Evolutionary conservation across 2,329 filamentous ascomycete genomes (phyloP).

Genomic region (Bipolaris gigantea): DNA sequence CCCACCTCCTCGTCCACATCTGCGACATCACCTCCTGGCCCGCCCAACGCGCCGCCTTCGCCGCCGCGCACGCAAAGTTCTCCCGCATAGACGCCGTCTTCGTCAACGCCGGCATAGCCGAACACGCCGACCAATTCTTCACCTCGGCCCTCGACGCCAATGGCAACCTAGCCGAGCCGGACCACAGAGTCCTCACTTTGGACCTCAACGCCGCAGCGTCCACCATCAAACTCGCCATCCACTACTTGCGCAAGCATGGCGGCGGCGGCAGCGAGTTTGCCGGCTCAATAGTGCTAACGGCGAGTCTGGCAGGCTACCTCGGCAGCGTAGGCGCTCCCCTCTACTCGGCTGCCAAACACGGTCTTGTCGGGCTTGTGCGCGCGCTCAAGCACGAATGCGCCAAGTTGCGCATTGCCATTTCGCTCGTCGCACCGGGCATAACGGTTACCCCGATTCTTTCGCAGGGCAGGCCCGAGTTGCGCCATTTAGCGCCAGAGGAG

Average conservation of each 20-base stretch:
- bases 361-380: constrained; percentile 55
- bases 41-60: constrained; percentile 51
- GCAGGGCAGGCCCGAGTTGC: constrained; percentile 35
- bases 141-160: constrained; percentile 47
- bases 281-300: constrained; percentile 49
- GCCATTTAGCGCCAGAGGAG: constrained; percentile 32
- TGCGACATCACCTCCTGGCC: constrained; percentile 53
- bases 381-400: constrained; percentile 54
- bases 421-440: constrained; percentile 54
- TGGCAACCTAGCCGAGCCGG: constrained; percentile 51
- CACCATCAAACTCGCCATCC: constrained; percentile 53
- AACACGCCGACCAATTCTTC: constrained; percentile 55
- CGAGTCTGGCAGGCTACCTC: constrained; percentile 54
- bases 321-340: constrained; percentile 52
- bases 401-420: constrained; percentile 50
- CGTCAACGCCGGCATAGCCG: constrained; percentile 54
- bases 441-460: constrained; percentile 52
- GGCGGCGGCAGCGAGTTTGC: constrained; percentile 31
- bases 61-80: constrained; percentile 47
- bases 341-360: constrained; percentile 56
- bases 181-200: constrained; percentile 50
- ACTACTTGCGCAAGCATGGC: constrained; percentile 50
- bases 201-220: constrained; percentile 53
- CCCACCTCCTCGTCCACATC: constrained; percentile 41
- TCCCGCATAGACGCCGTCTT: constrained; percentile 52